Evolutionary conservation across 345 rosid genomes (phyloP), one percentile per base, ranked within the genome.

Genomic region (Sapria himalayana): DNA sequence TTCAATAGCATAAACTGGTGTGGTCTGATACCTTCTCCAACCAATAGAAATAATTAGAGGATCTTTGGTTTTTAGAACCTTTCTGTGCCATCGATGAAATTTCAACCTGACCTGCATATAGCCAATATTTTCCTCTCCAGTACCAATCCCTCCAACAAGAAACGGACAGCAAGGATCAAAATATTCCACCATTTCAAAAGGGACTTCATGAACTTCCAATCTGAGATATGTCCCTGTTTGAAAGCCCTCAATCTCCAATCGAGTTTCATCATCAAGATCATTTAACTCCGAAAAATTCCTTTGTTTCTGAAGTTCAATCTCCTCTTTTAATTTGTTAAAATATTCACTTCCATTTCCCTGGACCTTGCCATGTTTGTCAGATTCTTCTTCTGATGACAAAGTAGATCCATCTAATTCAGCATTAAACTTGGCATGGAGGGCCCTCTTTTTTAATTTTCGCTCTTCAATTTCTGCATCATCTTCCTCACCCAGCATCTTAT

Each of bases 81-180:
- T 79, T 60, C 59, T 71, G 66, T 74, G 93, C 98, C 98, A 89
- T 53, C 95, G 76, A 43, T 89, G 94, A 41, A 54, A 63, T 64
- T 89, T 89, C 47, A 89, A 52, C 63, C 91, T 71, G 50, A 89
- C 98, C 94, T 89, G 98, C 98, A 89, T 89, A 59, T 66, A 82
- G 49, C 98, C 98, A 43, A 59, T 65, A 63, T 54, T 72, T 57
- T 89, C 94, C 67, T 89, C 98, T 2, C 93, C 93, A 22, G 65
- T 62, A 50, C 85, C 84, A 48, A 89, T 57, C 53, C 93, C 98
- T 49, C 94, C 93, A 39, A 82, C 78, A 48, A 89, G 46, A 58
- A 79, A 35, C 38, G 98, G 94, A 61, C 79, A 78, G 52, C 69
- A 65, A 7, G 98, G 94, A 59, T 82, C 91, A 71, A 79, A 82